phyloP scores from a whole-genome alignment of 257 asterid genomes.

The Solanum piurae region DNA sequence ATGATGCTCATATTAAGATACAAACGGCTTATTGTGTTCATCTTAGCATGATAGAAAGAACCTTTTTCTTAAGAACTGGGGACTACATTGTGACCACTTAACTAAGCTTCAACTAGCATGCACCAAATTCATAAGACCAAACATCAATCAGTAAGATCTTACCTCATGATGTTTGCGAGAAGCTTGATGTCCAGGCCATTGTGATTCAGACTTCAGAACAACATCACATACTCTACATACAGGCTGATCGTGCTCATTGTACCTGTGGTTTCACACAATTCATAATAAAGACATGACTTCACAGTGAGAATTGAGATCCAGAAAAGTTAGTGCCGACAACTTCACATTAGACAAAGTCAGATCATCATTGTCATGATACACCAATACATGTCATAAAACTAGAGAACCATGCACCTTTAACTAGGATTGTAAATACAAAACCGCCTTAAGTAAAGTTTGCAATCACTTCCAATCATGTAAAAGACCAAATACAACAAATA shows the following conservation, averaged over 20 bases:
- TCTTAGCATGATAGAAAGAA: background rate
- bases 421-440: background rate
- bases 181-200: slow-evolving; percentile 94
- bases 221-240: slow-evolving; percentile 80
- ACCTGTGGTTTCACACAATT: slow-evolving; percentile 35
- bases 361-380: background rate
- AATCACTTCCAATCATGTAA: background rate
- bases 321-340: background rate
- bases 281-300: background rate
- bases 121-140: background rate
- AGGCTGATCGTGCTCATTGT: slow-evolving; percentile 69
- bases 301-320: background rate
- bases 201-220: slow-evolving; percentile 63
- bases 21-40: background rate
- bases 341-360: background rate
- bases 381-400: background rate
- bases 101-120: background rate
- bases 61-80: background rate
- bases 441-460: background rate
- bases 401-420: background rate
- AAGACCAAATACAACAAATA: background rate
- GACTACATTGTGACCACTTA: background rate
- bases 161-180: slow-evolving; percentile 92
- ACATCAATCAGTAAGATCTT: background rate
- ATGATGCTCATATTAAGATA: background rate